These are phyloP conservation scores for Panicum virgatum DNA, from an alignment of 202 grass and related monocot species.

Conservation along the genomic window DNA sequence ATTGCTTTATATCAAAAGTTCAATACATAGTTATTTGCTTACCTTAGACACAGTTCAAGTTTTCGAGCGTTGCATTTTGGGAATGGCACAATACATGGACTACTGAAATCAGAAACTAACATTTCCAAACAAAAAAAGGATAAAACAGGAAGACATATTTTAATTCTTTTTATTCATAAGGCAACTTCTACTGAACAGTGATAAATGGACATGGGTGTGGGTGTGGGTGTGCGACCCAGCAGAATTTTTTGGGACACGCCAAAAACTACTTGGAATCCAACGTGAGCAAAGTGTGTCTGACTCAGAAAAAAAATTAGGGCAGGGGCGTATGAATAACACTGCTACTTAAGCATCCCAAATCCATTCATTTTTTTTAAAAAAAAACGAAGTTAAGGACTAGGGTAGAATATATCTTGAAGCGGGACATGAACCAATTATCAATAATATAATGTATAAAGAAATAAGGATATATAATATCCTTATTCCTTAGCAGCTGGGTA, in stretches of 20 bases:
- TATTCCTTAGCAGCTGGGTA: not conserved
- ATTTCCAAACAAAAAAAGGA: not conserved
- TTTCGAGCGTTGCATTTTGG: not conserved
- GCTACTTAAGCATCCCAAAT: not conserved
- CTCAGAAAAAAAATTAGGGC: not conserved
- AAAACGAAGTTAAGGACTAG: not conserved
- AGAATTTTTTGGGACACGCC: not conserved
- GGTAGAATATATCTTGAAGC: not conserved
- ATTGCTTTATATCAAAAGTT: slow-evolving; percentile 3
- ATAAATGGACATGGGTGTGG: not conserved
- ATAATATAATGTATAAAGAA: not conserved
- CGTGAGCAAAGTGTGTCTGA: not conserved
- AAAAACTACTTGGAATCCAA: not conserved
- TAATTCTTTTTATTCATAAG: not conserved
- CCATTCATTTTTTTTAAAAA: not conserved
- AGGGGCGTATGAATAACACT: not conserved
- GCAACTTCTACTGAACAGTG: not conserved
- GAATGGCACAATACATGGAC: not conserved
- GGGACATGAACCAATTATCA: not conserved
- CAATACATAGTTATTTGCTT: not conserved
- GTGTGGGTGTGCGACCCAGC: not conserved
- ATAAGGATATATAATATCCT: not conserved
- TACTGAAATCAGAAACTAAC: not conserved
- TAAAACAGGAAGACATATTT: not conserved
- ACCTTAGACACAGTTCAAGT: slow-evolving; percentile 4